Base-by-base conservation (phyloP, 164 flowering plant species). In the Vitis riparia region DNA sequence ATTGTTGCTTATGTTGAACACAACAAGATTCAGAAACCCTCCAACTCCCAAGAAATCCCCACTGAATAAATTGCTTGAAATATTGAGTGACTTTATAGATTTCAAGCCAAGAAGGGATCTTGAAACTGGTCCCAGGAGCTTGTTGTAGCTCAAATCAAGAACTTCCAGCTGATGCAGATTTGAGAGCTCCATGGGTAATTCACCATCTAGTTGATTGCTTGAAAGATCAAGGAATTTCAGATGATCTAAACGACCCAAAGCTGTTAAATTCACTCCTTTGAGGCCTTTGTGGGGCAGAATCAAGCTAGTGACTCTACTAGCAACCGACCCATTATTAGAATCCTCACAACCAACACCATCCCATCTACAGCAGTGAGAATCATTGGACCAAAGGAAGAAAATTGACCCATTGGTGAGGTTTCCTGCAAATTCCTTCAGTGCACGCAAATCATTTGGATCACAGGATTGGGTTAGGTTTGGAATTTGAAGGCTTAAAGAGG, bases 91-190 rank as follows among this genome's bases (percentile, higher is more conserved):
- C 11, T 56, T 72, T 30, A 92, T 76, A n/a, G 82, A 77, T 44
- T 71, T 51, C 69, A 89, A 50, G 53, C 87, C 85, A 70, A 64
- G 57, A 52, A 89, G 55, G 0, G 78, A 71, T 27, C 51, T 75
- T 8, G 76, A 72, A 61, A 82, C 78, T 0, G 87, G 66, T 27
- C 96, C 93, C 9, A 73, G 55, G 13, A 92, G 70, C 78, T 53
- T 48, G 77, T 92, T 92, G 56, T 83, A 66, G 83, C 96, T 91
- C 69, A 92, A 76, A 83, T 92, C 94, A 80, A 93, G 84, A 83
- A 83, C 69, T 73, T 85, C 79, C 50, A 93, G 77, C 68, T 71
- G 75, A 81, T 75, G 71, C 88, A 88, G 75, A 30, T 77, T 82
- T 0, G 94, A 88, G 51, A 93, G 62, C 52, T 82, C 82, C 11